Conservation (phyloP, 163 green algal genomes). For the Chlorella variabilis region DNA sequence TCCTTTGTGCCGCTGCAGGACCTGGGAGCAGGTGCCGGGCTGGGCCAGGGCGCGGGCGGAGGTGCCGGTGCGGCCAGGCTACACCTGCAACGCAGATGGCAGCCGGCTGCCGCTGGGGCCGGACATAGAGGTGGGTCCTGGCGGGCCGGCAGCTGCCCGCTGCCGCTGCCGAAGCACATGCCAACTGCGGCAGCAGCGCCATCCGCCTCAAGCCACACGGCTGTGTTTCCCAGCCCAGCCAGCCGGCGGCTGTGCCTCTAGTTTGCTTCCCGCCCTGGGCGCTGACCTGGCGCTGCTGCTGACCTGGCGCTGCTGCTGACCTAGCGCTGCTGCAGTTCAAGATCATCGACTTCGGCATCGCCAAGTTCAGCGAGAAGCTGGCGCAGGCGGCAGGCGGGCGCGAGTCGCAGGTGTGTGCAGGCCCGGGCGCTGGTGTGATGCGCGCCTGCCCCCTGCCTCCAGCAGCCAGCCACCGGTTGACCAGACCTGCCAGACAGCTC, state of each 20-base stretch:
- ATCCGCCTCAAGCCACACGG: no score
- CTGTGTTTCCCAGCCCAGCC: no score
- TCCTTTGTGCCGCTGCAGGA: neutral
- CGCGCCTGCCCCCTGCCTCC: neutral
- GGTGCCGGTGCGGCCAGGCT: neutral
- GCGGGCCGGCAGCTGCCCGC: no score
- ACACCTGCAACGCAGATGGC: slow-evolving; percentile 21
- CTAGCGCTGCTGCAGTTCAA: slow-evolving; percentile 38
- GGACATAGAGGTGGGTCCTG: slow-evolving; percentile 24
- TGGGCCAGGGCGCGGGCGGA: no score
- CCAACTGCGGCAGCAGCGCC: no score
- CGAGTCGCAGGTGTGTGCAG: neutral
- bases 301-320: neutral
- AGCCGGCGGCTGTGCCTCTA: no score
- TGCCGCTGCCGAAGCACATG: neutral
- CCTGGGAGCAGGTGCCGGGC: neutral
- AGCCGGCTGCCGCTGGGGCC: slow-evolving; percentile 35
- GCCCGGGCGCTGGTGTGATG: neutral
- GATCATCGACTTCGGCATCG: slow-evolving; percentile 50
- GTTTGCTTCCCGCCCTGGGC: no score
- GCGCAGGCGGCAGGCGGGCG: slow-evolving; percentile 4
- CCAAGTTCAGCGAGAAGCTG: slow-evolving; percentile 23
- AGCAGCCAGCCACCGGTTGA: no score
- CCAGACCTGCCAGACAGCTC: no score
- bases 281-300: neutral